Evolutionary conservation across 2,329 filamentous ascomycete genomes (phyloP).

Genomic region (Grosmannia huntii): DNA sequence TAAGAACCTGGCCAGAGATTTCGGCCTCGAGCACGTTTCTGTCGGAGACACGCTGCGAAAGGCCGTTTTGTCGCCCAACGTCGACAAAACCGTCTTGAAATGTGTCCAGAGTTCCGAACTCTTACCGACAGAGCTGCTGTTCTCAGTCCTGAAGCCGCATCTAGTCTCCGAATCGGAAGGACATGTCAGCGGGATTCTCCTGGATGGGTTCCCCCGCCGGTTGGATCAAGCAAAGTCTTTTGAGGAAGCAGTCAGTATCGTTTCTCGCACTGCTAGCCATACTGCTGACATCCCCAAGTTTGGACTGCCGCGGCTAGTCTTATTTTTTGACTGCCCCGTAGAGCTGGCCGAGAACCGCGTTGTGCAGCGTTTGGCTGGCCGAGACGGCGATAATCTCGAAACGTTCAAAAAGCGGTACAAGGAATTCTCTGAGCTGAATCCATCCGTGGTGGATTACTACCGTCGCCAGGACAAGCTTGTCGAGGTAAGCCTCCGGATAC

Average conservation of each 20-base stretch:
- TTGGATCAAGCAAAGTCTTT: neutral
- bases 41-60: neutral
- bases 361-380: neutral
- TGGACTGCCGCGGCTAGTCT: neutral
- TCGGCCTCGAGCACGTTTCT: neutral
- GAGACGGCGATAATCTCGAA: neutral
- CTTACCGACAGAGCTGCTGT: neutral
- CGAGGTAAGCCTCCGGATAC: neutral
- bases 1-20: neutral
- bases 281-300: neutral
- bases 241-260: neutral
- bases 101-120: neutral
- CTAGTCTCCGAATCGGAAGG: neutral
- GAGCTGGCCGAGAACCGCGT: neutral
- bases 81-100: neutral
- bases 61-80: neutral
- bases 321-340: neutral
- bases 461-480: neutral
- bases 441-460: neutral
- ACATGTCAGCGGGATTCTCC: neutral
- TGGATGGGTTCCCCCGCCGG: neutral
- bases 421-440: neutral
- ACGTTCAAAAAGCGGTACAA: neutral
- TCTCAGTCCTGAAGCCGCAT: neutral
- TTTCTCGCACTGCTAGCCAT: too few species aligned